Conservation (phyloP, 257 asterid species). For the Solanum lignicaule region DNA sequence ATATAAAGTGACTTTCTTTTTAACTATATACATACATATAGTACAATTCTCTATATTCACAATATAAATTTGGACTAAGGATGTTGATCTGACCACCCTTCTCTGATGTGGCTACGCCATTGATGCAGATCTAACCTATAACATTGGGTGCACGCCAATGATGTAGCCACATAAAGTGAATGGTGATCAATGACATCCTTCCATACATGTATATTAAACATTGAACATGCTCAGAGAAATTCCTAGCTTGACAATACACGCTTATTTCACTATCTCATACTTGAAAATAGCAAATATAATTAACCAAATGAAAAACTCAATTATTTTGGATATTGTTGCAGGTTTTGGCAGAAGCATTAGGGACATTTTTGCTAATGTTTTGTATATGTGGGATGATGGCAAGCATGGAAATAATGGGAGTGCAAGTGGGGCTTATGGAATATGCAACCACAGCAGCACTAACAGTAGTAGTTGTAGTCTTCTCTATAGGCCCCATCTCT, state of each 20-base stretch:
- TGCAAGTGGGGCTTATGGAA: conserved; percentile 45
- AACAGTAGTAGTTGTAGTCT: conserved; percentile 51
- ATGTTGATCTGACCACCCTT: neutral
- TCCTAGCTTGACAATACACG: neutral
- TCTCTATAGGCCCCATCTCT: conserved; percentile 64
- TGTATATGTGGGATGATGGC: conserved; percentile 65
- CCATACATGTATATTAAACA: neutral
- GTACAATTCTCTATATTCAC: neutral
- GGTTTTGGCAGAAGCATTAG: conserved; percentile 72
- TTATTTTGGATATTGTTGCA: conserved; percentile 12
- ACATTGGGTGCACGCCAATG: neutral
- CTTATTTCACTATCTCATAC: neutral
- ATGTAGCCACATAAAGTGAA: neutral
- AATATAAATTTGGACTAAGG: neutral
- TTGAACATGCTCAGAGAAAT: neutral
- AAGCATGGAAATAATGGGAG: conserved; percentile 45
- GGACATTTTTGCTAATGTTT: conserved; percentile 58
- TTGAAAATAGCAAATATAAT: neutral
- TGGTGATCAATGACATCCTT: neutral
- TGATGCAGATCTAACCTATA: neutral
- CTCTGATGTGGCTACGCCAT: neutral
- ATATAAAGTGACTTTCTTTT: neutral
- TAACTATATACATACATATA: neutral
- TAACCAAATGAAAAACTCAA: neutral
- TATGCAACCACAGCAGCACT: conserved; percentile 78